phyloP scores from a whole-genome alignment of 257 asterid genomes.

The Sherardia arvensis region DNA sequence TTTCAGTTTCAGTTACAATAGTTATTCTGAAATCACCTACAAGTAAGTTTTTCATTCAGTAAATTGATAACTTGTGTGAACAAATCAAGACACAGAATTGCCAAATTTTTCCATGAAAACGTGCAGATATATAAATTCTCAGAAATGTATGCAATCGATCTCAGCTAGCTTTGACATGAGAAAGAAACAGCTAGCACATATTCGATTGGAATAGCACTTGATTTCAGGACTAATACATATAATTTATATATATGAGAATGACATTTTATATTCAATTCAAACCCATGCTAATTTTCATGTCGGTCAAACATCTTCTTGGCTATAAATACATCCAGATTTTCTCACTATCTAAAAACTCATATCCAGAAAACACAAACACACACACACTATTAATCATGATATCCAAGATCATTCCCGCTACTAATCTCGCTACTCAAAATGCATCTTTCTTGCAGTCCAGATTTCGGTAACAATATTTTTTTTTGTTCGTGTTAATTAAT shows the following conservation, averaged over 20 bases:
- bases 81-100: not conserved
- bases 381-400: not conserved
- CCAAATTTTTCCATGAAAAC: too few relatives aligned
- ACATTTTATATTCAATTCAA: conserved; percentile 3
- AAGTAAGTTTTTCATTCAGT: too few relatives aligned
- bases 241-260: not conserved
- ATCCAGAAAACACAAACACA: not conserved
- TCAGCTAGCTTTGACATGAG: not conserved
- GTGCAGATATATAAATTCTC: not conserved
- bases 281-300: not conserved
- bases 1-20: too few relatives aligned
- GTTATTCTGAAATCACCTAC: too few relatives aligned
- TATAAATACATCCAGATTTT: not conserved
- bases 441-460: conserved; percentile 1
- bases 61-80: not conserved
- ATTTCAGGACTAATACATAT: not conserved
- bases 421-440: not conserved
- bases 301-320: not conserved
- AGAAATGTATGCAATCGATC: too few relatives aligned
- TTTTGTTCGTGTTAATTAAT: not conserved
- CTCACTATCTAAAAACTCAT: not conserved
- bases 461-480: conserved; percentile 1
- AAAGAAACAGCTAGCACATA: too few relatives aligned
- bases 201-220: not conserved
- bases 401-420: not conserved